Conservation (phyloP, 768 basidiomycete species). For the Tylopilus plumbeoviolaceoides region DNA sequence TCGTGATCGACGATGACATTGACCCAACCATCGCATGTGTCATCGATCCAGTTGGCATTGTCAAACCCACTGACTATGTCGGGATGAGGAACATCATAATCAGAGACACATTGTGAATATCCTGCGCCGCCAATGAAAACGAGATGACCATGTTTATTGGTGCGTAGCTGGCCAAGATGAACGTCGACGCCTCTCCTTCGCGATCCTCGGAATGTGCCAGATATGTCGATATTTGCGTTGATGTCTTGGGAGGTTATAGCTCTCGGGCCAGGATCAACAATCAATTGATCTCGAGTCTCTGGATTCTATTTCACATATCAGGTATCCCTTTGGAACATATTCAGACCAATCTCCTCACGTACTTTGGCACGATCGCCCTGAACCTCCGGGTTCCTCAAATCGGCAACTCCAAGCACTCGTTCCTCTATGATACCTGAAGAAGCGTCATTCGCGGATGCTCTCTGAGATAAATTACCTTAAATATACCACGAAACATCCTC, state of each 20-base stretch:
- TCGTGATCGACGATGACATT: background rate
- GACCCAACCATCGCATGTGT: background rate
- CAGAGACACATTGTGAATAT: background rate
- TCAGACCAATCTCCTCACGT: background rate
- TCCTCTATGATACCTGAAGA: background rate
- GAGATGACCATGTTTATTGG: background rate
- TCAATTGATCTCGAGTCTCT: background rate
- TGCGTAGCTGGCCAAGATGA: background rate
- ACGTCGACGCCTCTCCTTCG: background rate
- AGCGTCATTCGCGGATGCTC: background rate
- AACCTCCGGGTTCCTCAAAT: background rate
- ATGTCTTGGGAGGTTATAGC: background rate
- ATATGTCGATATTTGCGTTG: background rate
- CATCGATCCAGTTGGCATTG: background rate
- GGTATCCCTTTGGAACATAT: background rate
- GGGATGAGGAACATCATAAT: background rate
- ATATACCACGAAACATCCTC: background rate
- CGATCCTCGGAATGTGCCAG: background rate
- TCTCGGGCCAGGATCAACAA: background rate
- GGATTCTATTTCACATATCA: background rate
- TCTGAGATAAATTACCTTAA: background rate
- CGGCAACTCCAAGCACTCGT: background rate
- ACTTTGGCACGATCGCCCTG: background rate
- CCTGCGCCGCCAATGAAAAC: background rate
- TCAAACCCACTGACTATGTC: background rate